Conservation (phyloP, 2,329 filamentous ascomycete species). For the Cercospora berteroae region DNA sequence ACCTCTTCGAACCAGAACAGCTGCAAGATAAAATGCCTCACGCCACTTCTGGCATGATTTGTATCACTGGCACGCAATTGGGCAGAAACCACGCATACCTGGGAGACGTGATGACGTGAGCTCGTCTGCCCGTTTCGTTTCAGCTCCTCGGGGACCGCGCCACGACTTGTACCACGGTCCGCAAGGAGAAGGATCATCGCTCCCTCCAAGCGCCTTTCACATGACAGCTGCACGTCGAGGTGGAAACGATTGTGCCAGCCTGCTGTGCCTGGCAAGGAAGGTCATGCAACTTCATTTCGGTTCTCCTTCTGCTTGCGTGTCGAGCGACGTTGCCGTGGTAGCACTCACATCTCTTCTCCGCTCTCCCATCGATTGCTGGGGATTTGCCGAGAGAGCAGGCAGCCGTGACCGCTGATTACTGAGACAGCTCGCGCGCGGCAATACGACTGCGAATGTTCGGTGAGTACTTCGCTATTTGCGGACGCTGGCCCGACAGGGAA, state of each 20-base stretch:
- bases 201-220: background rate
- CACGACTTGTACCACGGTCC: background rate
- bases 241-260: background rate
- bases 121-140: background rate
- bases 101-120: constrained; percentile 2
- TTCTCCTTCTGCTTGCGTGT: background rate
- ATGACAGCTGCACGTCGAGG: background rate
- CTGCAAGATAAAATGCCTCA: constrained; percentile 4
- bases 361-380: background rate
- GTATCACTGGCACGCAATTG: constrained; percentile 15
- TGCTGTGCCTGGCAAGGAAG: background rate
- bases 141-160: background rate
- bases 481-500: background rate
- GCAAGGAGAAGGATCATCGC: background rate
- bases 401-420: background rate
- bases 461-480: constrained; percentile 36
- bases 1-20: background rate
- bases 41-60: constrained; percentile 9
- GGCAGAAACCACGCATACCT: constrained; percentile 4
- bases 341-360: background rate
- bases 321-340: background rate
- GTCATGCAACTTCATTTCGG: background rate
- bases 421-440: background rate
- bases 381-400: background rate
- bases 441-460: constrained; percentile 35